These are phyloP conservation scores for Trifolium pratense DNA, from an alignment of 306 rosid genomes.

Conservation along the genomic window DNA sequence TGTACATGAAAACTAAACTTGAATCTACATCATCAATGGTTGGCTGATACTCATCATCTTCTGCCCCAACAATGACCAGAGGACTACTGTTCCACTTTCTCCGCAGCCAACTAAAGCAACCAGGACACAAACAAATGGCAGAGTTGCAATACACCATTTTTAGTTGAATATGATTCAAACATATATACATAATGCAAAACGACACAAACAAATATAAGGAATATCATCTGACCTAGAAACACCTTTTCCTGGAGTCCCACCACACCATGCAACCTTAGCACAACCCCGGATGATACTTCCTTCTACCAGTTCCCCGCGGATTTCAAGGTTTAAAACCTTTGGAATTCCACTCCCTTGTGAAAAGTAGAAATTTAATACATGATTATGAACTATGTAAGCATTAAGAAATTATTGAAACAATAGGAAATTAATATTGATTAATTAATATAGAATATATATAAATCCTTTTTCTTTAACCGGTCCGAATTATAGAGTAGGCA, in stretches of 20 bases:
- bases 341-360: slow-evolving; percentile 83
- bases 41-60: slow-evolving; percentile 80
- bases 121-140: slow-evolving; percentile 37
- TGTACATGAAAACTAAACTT: slow-evolving; percentile 97
- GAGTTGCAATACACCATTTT: slow-evolving; percentile 27
- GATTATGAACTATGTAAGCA: slow-evolving; percentile 9
- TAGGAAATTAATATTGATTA: background rate
- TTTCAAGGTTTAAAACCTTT: slow-evolving; percentile 82
- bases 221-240: slow-evolving; percentile 82
- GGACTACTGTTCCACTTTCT: slow-evolving; percentile 97
- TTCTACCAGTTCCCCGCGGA: slow-evolving; percentile 83
- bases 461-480: background rate
- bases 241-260: slow-evolving; percentile 94
- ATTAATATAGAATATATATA: no score
- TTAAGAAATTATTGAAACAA: slow-evolving; percentile 31
- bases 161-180: slow-evolving; percentile 17
- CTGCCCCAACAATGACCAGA: slow-evolving; percentile 90
- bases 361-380: slow-evolving; percentile 32
- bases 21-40: slow-evolving; percentile 87
- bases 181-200: slow-evolving; percentile 13
- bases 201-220: slow-evolving; percentile 12
- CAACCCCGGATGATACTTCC: slow-evolving; percentile 77
- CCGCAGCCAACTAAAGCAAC: slow-evolving; percentile 83
- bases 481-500: background rate
- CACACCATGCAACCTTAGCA: slow-evolving; percentile 95